A percentile compares a stretch with the other conserved stretches of the same genome.
These are phyloP conservation scores for Fusarium sp. DNA, from an alignment of 2,329 filamentous ascomycete genomes.

Conservation along the genomic window DNA sequence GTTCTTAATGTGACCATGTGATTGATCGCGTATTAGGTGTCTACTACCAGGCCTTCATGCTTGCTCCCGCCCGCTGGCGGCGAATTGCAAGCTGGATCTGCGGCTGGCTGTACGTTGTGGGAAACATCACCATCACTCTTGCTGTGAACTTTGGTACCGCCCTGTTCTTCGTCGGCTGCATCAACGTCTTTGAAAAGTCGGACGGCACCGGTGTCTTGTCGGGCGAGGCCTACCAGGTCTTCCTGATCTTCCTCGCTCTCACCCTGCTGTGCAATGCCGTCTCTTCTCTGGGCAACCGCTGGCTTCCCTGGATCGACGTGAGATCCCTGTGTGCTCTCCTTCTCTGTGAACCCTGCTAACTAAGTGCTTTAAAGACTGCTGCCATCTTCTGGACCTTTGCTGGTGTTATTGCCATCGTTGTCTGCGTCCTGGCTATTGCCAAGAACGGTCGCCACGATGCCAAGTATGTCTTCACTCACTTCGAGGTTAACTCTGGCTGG, in stretches of 20 bases:
- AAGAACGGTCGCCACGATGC: slow-evolving; percentile 75
- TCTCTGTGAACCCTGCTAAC: slow-evolving; percentile 13
- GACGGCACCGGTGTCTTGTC: slow-evolving; percentile 58
- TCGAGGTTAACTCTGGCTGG: slow-evolving; percentile 78
- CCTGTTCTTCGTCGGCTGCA: slow-evolving; percentile 68
- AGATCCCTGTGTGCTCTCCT: slow-evolving; percentile 45
- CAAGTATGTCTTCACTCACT: slow-evolving; percentile 74
- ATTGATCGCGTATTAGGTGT: slow-evolving; percentile 58
- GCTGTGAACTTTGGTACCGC: slow-evolving; percentile 86
- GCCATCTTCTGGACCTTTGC: slow-evolving; percentile 82
- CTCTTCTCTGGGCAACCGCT: slow-evolving; percentile 75
- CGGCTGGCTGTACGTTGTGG: slow-evolving; percentile 82
- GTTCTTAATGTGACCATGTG: slow-evolving; percentile 21
- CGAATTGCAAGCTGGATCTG: slow-evolving; percentile 77
- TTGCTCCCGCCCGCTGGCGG: slow-evolving; percentile 71
- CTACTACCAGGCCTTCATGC: slow-evolving; percentile 84
- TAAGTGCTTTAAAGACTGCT: slow-evolving; percentile 64
- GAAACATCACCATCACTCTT: slow-evolving; percentile 86
- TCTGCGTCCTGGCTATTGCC: slow-evolving; percentile 73
- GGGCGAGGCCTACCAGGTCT: slow-evolving; percentile 72
- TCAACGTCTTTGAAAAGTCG: slow-evolving; percentile 66
- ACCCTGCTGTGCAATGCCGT: slow-evolving; percentile 74
- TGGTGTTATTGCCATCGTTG: slow-evolving; percentile 73
- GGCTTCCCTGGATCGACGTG: slow-evolving; percentile 77
- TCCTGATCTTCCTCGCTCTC: slow-evolving; percentile 77